Evolutionary conservation across 208 protist species (phyloP), one percentile per base, ranked within the genome.

Genomic region (Acanthamoeba lenticulata): DNA sequence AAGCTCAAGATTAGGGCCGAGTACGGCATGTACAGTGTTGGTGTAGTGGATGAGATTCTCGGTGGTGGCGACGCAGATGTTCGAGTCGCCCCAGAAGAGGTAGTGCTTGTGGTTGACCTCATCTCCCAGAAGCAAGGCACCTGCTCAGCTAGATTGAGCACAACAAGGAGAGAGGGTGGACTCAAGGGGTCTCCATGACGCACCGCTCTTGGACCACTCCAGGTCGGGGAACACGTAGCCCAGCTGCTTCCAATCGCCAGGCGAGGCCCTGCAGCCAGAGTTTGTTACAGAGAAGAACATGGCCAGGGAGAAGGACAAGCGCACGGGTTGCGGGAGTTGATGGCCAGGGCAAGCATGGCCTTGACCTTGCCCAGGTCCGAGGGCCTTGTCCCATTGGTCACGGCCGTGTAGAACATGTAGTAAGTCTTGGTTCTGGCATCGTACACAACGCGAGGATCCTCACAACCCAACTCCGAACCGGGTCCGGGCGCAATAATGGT

Each of bases 341-440:
- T 21, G 29, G 65, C 65, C 34, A 77, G 65, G 36, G 65, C 32
- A 32, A 77, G 65, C 65, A 77, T 77, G 27, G 65, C 65, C 65
- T 77, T 77, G 7, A 77, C 65, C 5, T 77, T 38, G 6, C 65
- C 65, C 21, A 77, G 65, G 49, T 92, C 86, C 45, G 86, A 92
- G 19, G 69, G 42, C 52, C 29, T 74, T 0, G 86, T 67, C 19
- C 45, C 44, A 21, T 60, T 92, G 44, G 86, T 79, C 62, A 90
- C 92, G 24, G 92, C 72, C 7, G 92, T 72, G 79, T 94, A 94
- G 19, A 91, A 90, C 55, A 94, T 60, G 88, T 94, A 94, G 88
- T 94, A 92, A 17, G 69, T 83, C 49, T 86, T 67, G 45, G 67
- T 65, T n/a, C 93, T 94, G n/a, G 29, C 11, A 19, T 90, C 32